Percentiles rank a stretch among this genome's conserved stretches.
Evolutionary conservation across 345 rosid genomes (phyloP).

Genomic region (Salix viminalis): DNA sequence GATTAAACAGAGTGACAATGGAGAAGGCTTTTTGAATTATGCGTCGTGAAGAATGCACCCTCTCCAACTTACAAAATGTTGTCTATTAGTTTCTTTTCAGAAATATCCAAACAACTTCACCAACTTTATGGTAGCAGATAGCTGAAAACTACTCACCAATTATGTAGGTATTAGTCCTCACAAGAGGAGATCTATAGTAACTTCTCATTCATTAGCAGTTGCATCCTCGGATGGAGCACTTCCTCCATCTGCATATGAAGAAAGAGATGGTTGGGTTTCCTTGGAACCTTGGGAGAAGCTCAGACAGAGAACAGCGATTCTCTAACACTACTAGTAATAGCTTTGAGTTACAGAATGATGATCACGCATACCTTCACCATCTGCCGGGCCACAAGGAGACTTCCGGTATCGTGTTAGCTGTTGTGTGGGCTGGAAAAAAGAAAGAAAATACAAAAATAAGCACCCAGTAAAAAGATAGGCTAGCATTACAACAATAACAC

Average conservation of each 20-base stretch:
- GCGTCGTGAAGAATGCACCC: too few relatives aligned
- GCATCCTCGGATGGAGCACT: constrained; percentile 56
- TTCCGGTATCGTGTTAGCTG: constrained; percentile 94
- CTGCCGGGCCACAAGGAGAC: constrained; percentile 85
- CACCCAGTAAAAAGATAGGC: too few relatives aligned
- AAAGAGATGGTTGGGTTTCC: neutral
- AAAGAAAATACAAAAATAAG: too few relatives aligned
- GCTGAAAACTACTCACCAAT: constrained; percentile 23
- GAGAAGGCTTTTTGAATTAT: too few relatives aligned
- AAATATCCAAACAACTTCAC: constrained; percentile 16
- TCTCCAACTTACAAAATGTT: too few relatives aligned
- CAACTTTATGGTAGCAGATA: constrained; percentile 31
- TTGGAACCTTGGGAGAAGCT: neutral
- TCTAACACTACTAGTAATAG: neutral
- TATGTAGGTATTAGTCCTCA: constrained; percentile 29
- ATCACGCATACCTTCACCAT: constrained; percentile 57
- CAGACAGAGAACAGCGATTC: neutral
- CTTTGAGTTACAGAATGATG: neutral
- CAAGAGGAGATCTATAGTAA: neutral
- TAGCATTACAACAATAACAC: too few relatives aligned
- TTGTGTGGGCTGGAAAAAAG: too few relatives aligned
- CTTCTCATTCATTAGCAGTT: constrained; percentile 12
- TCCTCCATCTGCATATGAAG: constrained; percentile 46
- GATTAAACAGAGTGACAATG: too few relatives aligned
- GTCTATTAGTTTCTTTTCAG: constrained; percentile 11